Evolutionary conservation across 768 basidiomycete species (phyloP).

Genomic region (Tulasnella sp.): DNA sequence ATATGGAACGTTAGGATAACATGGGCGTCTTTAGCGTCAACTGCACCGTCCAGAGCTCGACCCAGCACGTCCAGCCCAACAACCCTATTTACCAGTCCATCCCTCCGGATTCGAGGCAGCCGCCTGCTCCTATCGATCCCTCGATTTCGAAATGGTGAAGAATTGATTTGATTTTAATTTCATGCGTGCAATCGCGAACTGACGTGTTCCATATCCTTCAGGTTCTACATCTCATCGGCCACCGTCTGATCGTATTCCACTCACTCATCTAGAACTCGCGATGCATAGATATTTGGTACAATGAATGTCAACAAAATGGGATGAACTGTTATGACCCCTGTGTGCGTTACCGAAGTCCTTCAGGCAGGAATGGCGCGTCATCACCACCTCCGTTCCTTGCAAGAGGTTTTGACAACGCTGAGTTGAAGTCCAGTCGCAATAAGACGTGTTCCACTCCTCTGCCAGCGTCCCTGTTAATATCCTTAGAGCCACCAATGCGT

Average conservation of each 20-base stretch:
- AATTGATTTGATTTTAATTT: neutral
- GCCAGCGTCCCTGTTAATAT: conserved; percentile 38
- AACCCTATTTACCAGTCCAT: conserved; percentile 55
- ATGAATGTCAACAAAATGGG: no score
- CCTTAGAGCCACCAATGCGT: conserved; percentile 34
- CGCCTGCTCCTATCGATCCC: conserved; percentile 82
- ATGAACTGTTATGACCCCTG: no score
- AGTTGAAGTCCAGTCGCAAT: conserved; percentile 78
- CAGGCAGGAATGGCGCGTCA: no score
- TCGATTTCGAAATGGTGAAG: conserved; percentile 71
- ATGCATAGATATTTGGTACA: no score
- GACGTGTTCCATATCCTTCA: neutral
- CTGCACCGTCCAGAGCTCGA: conserved; percentile 62
- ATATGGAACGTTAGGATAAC: no score
- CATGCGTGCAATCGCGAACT: neutral
- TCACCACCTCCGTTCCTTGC: no score
- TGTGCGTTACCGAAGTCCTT: no score
- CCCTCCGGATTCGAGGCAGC: conserved; percentile 69
- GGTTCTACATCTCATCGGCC: conserved; percentile 84
- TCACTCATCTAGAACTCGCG: neutral
- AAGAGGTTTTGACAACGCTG: conserved; percentile 19
- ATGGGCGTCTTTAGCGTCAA: no score
- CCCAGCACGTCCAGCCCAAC: conserved; percentile 51
- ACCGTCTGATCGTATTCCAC: conserved; percentile 40
- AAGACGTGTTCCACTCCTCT: conserved; percentile 75